Conservation (phyloP, 2,329 filamentous ascomycete genomes). For the Emergomyces orientalis region DNA sequence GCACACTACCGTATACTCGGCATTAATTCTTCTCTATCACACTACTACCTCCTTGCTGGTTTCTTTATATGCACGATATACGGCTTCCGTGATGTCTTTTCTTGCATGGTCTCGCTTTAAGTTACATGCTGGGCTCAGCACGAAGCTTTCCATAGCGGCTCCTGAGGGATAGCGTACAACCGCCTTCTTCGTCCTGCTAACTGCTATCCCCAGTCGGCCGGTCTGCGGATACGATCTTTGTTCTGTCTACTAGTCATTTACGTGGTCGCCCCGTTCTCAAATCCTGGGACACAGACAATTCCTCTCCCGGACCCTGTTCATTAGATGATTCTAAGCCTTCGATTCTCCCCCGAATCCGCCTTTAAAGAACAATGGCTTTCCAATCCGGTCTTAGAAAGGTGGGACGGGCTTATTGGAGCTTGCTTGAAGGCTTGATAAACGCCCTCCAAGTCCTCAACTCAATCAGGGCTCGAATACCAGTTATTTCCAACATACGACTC, state of each 20-base stretch:
- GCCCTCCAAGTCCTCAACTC: background rate
- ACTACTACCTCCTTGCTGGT: background rate
- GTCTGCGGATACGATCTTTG: background rate
- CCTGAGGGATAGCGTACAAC: background rate
- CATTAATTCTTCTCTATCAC: background rate
- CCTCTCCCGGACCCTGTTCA: background rate
- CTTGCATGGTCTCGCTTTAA: background rate
- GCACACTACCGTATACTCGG: background rate
- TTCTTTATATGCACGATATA: background rate
- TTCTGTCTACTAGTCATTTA: background rate
- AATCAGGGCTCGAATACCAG: slow-evolving; percentile 29
- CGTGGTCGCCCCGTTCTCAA: background rate
- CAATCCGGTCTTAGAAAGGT: background rate
- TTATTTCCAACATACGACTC: slow-evolving; percentile 30
- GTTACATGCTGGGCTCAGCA: background rate
- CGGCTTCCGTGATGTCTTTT: background rate
- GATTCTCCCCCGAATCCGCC: background rate
- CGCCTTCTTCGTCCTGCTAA: background rate
- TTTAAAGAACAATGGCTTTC: background rate
- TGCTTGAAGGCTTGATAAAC: background rate
- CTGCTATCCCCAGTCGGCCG: background rate
- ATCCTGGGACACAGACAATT: background rate
- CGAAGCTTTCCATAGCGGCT: background rate
- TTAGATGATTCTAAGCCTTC: background rate
- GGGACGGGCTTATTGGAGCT: background rate